These are phyloP conservation scores for Termitomyces sp. DNA, from an alignment of 768 basidiomycete species.

Conservation along the genomic window DNA sequence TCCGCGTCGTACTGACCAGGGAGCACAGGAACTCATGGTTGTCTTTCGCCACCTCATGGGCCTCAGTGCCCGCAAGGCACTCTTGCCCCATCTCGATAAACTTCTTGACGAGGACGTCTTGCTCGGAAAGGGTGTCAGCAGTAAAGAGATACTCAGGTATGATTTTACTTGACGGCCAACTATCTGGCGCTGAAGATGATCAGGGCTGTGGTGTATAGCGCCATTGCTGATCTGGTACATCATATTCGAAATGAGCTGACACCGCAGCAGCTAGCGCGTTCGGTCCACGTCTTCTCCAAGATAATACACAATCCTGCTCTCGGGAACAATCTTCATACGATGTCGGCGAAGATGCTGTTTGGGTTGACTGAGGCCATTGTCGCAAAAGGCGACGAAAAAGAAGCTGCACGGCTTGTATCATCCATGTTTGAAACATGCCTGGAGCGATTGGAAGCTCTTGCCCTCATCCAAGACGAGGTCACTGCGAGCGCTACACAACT, in stretches of 20 bases:
- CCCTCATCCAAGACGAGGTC: slow-evolving; percentile 55
- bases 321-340: slow-evolving; percentile 74
- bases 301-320: slow-evolving; percentile 88
- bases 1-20: slow-evolving; percentile 8
- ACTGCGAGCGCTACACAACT: slow-evolving; percentile 39
- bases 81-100: slow-evolving; percentile 82
- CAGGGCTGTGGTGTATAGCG: slow-evolving; percentile 78
- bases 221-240: slow-evolving; percentile 90
- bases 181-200: slow-evolving; percentile 5
- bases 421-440: slow-evolving; percentile 80
- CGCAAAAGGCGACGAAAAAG: slow-evolving; percentile 65
- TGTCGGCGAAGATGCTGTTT: slow-evolving; percentile 91
- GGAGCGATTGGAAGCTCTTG: slow-evolving; percentile 80
- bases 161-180: background rate
- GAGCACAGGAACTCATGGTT: slow-evolving; percentile 77
- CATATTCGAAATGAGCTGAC: slow-evolving; percentile 83
- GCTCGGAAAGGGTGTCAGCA: slow-evolving; percentile 78
- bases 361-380: slow-evolving; percentile 81
- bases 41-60: slow-evolving; percentile 87
- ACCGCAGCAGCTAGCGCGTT: slow-evolving; percentile 64
- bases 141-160: slow-evolving; percentile 80
- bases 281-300: slow-evolving; percentile 81
- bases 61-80: slow-evolving; percentile 69
- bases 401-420: slow-evolving; percentile 62
- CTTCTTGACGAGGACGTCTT: slow-evolving; percentile 88